These are phyloP conservation scores for Leavenworthia alabamica DNA, from an alignment of 345 rosid species.

Conservation along the genomic window DNA sequence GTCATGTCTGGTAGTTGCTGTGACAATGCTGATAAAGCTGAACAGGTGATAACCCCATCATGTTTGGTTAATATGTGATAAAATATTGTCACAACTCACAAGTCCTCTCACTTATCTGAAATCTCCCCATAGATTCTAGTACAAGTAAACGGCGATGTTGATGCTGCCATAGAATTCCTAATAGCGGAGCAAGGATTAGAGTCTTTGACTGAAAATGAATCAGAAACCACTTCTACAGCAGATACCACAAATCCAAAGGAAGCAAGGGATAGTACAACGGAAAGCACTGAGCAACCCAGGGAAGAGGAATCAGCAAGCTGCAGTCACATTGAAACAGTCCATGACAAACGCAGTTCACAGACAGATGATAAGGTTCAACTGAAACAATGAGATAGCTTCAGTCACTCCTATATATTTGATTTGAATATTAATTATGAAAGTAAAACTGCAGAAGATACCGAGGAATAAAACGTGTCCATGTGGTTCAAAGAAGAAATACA, in stretches of 20 bases:
- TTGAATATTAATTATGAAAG: background rate
- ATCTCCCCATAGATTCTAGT: conserved; percentile 47
- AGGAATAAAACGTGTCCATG: conserved; percentile 73
- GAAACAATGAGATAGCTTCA: background rate
- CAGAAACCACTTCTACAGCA: conserved; percentile 27
- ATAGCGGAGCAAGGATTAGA: conserved; percentile 56
- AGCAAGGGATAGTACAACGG: conserved; percentile 10
- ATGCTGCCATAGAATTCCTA: conserved; percentile 77
- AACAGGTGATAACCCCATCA: conserved; percentile 45
- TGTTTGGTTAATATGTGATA: background rate
- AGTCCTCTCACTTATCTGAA: background rate
- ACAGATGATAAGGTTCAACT: conserved; percentile 53
- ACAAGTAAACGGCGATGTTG: conserved; percentile 72
- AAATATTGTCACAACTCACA: background rate
- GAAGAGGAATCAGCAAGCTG: conserved; percentile 35
- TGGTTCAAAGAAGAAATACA: conserved; percentile 88
- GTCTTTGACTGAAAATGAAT: conserved; percentile 29
- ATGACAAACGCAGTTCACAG: conserved; percentile 29
- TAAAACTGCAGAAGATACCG: conserved; percentile 46
- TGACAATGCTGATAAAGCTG: conserved; percentile 54
- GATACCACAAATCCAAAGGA: background rate
- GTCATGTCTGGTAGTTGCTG: conserved; percentile 80
- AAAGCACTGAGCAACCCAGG: conserved; percentile 28
- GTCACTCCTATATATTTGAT: too few species aligned
- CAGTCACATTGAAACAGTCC: conserved; percentile 27